Base-by-base conservation (phyloP, 352 stramenopile genomes). In the Phytophthora multivora region DNA sequence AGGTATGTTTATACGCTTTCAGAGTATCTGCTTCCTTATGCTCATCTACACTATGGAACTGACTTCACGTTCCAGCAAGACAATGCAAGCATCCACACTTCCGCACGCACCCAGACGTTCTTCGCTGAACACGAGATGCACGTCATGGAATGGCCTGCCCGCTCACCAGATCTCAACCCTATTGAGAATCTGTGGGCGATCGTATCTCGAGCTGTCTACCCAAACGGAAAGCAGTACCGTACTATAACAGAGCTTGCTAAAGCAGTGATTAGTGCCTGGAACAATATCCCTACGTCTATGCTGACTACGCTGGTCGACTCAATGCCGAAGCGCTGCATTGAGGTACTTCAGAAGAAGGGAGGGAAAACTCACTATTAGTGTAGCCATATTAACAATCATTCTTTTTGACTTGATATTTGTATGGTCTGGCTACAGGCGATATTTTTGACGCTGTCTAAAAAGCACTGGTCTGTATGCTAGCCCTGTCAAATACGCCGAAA, bases 51-150 rank as follows among this genome's bases (percentile, higher is more conserved):
- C n/a, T 66, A 69, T 30, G 48, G 58, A 1, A 49, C 12, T 5
- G 63, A 67, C 11, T 73, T 52, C 23, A 51, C 56, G 19, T 73
- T 59, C 18, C 69, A 71, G 33, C 69, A 77, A 30, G 63, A 77
- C 30, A 61, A 64, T n/a, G 69, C 63, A 0, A 47, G 18, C 13
- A 77, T 71, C 30, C 69, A 71, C 30, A 35, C 8, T 0, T 67
- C 67, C 3, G 25, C 40, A 1, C 5, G 25, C 18, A 72, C 67
- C 1, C 62, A 33, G 42, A 36, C 23, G 5, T 74, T 70, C 16
- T 60, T 74, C 18, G 1, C 7, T 1, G 60, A 74, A 18, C 40
- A 55, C 5, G 19, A 30, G 0, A 12, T 67, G 4, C 2, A 38
- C 7, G 30, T 69, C 9, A 25, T 70, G 18, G 33, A 66, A 6